Base-by-base conservation (phyloP, 495 filamentous ascomycete species). In the Wilcoxina mikolae region DNA sequence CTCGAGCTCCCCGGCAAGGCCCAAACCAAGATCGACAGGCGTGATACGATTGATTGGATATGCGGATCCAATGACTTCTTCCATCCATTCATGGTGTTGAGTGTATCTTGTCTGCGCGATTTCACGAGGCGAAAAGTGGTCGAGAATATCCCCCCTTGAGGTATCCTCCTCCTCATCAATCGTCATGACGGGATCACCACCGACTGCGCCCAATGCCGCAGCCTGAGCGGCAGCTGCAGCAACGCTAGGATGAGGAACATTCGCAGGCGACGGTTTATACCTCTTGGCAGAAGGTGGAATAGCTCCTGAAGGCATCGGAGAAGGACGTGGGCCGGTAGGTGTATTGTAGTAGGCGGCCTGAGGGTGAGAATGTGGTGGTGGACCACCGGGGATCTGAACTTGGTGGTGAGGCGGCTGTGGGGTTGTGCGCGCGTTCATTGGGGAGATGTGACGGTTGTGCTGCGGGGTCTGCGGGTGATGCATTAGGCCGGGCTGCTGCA, bases 11-110 rank as follows among this genome's bases (percentile, higher is more conserved):
- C 91, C 91, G 65, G 83, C 85, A 4, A 87, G 76, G 3, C 91
- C 91, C 2, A 95, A 69, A 0, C 87, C 88, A 7, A 96, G 75
- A 61, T 95, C 88, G 2, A 86, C 76, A 3, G 88, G 85, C n/a
- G 80, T 78, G 44, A 98, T 90, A 59, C 91, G 83, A 22, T 74
- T 73, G 53, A 85, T 84, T 17, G 81, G 72, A 59, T 89, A 95
- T 0, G 87, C 85, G 0, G 87, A 94, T 1, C 82, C 82, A 43
- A 95, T 74, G n/a, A 98, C 79, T 69, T 98, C 89, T 62, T 95
- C 91, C 84, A 96, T 94, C 91, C 89, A 95, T 68, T 94, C 88
- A 59, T 96, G 91, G 62, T 98, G 91, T 61, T 95, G 91, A 57
- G 79, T 82, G 65, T 93, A 98, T 44, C 91, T 74, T 60, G 78